Conservation (phyloP, 257 asterid species). For the Petunia secreta region DNA sequence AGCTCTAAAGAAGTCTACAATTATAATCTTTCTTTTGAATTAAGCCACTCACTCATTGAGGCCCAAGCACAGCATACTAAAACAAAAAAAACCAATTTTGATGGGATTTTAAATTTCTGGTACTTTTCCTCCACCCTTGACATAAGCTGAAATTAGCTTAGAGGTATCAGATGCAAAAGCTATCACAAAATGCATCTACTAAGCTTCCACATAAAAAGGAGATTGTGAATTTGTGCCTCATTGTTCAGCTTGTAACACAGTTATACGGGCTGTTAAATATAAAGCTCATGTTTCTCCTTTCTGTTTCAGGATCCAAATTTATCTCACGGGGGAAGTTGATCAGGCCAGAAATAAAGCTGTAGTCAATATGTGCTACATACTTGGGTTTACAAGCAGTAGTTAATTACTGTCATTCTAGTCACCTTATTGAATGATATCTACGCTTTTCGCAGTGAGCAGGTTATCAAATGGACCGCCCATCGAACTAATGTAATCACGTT, state of each 20-base stretch:
- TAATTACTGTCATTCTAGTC: neutral
- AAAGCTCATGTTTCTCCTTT: neutral
- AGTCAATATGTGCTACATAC: neutral
- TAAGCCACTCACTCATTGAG: neutral
- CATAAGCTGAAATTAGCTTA: too few relatives aligned
- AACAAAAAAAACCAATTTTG: neutral
- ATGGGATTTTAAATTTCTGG: neutral
- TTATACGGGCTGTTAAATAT: neutral
- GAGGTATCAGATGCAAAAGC: too few relatives aligned
- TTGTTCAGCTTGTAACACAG: neutral
- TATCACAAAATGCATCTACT: neutral
- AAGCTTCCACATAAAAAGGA: neutral
- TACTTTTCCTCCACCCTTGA: too few relatives aligned
- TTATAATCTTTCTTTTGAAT: neutral
- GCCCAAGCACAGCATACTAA: neutral
- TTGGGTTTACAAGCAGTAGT: neutral
- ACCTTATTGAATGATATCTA: neutral
- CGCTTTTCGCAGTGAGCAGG: neutral
- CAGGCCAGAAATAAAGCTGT: neutral
- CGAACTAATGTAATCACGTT: too few relatives aligned
- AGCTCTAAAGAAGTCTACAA: neutral
- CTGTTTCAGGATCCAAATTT: constrained; percentile 17
- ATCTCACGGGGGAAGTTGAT: neutral
- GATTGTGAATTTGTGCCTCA: neutral
- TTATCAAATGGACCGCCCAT: neutral